These are phyloP conservation scores for Ustilago esculenta DNA, from an alignment of 1,284 basidiomycete genomes.

Conservation along the genomic window DNA sequence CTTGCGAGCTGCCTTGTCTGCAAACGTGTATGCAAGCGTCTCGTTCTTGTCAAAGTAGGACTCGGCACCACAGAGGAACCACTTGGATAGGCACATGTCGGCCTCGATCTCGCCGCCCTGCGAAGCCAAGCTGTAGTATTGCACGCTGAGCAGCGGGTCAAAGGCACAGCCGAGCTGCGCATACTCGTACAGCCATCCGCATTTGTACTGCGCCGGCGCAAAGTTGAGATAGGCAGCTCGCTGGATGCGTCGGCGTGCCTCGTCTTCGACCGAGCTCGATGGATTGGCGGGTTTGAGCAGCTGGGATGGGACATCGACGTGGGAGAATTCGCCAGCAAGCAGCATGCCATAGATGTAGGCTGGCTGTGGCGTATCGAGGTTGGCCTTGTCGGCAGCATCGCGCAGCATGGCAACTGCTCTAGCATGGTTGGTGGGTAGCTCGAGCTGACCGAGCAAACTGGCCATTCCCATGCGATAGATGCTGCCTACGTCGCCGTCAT, in stretches of 20 bases:
- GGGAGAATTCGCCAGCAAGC: constrained; percentile 73
- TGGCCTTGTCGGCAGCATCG: constrained; percentile 79
- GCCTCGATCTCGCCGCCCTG: constrained; percentile 79
- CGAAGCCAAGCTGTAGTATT: constrained; percentile 84
- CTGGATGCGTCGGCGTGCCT: constrained; percentile 71
- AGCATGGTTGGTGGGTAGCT: constrained; percentile 72
- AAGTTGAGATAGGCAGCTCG: constrained; percentile 86
- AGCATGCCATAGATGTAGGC: constrained; percentile 83
- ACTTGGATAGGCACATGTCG: constrained; percentile 93
- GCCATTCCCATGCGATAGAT: constrained; percentile 83
- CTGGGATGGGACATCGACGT: constrained; percentile 50
- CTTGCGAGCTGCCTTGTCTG: constrained; percentile 85
- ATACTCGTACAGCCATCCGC: constrained; percentile 88
- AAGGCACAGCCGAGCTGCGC: constrained; percentile 85
- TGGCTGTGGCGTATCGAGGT: constrained; percentile 82
- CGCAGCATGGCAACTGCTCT: constrained; percentile 78
- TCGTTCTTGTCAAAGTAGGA: constrained; percentile 89
- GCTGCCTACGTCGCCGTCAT: constrained; percentile 77
- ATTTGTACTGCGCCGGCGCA: constrained; percentile 87
- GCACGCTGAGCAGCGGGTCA: constrained; percentile 87
- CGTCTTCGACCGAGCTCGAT: constrained; percentile 49
- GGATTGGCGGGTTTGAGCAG: constrained; percentile 56
- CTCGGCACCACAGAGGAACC: constrained; percentile 90
- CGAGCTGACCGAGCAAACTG: constrained; percentile 84
- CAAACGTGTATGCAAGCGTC: constrained; percentile 84